Evolutionary conservation across 2,329 filamentous ascomycete genomes (phyloP).

Genomic region (Trichoderma pleuroti): DNA sequence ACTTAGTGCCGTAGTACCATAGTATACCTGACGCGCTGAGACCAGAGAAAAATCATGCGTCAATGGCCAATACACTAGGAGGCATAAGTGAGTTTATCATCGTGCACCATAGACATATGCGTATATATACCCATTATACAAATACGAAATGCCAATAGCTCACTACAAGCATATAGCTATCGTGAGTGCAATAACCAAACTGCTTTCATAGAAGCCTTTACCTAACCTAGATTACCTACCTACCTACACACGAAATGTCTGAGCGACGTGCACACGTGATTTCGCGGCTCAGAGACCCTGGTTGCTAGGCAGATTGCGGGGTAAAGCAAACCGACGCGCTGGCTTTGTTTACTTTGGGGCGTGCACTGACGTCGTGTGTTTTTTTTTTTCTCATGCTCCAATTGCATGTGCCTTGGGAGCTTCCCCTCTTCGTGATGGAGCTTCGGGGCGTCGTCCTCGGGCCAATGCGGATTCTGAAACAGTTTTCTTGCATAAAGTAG

Average conservation of each 20-base stretch:
- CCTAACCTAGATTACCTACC: neutral
- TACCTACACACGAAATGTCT: neutral
- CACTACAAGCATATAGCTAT: neutral
- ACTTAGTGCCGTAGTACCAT: neutral
- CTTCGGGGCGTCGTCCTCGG: slow-evolving; percentile 13
- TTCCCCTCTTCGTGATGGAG: neutral
- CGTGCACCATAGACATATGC: neutral
- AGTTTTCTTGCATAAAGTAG: slow-evolving; percentile 25
- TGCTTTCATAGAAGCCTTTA: neutral
- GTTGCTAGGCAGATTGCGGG: slow-evolving; percentile 21
- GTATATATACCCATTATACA: neutral
- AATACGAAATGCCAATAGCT: neutral
- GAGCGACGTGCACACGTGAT: slow-evolving; percentile 20
- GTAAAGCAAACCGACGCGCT: slow-evolving; percentile 19
- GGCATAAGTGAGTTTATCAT: neutral
- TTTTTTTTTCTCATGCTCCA: neutral
- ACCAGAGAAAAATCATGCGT: neutral
- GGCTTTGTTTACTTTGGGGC: slow-evolving; percentile 25
- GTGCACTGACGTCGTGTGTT: slow-evolving; percentile 2
- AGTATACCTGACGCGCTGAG: neutral
- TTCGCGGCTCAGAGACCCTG: slow-evolving; percentile 16
- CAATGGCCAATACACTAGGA: neutral
- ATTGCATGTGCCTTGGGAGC: neutral
- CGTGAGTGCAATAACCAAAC: neutral
- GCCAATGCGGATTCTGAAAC: slow-evolving; percentile 28